Evolutionary conservation across 176 grass and related monocot species (phyloP).

Genomic region (Chloris gayana): DNA sequence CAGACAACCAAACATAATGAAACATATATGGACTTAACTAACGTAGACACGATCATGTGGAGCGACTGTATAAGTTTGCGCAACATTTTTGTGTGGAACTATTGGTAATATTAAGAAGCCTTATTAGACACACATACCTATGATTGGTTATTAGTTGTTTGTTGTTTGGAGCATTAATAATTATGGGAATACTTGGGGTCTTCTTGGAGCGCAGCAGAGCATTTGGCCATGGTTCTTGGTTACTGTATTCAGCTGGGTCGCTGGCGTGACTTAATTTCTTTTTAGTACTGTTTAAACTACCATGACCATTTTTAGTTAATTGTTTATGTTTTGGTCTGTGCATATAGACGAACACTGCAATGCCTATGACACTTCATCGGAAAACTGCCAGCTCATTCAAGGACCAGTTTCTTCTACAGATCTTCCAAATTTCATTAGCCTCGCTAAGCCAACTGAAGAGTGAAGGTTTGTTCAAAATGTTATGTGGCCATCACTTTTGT

Average conservation of each 20-base stretch:
- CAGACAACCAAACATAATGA: too few relatives aligned
- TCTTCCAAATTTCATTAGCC: conserved; percentile 97
- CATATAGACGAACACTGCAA: conserved; percentile 61
- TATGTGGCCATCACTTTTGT: conserved; percentile 27
- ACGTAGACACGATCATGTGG: too few relatives aligned
- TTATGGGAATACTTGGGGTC: too few relatives aligned
- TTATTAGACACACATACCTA: too few relatives aligned
- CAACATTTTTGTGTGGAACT: too few relatives aligned
- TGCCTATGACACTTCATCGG: conserved; percentile 72
- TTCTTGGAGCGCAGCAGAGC: too few relatives aligned
- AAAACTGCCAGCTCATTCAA: conserved; percentile 84
- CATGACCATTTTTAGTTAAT: not conserved
- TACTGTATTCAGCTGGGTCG: not conserved
- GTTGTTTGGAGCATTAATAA: too few relatives aligned
- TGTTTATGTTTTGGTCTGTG: conserved; percentile 38
- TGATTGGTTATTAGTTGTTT: too few relatives aligned
- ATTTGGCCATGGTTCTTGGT: too few relatives aligned
- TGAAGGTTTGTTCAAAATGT: conserved; percentile 74
- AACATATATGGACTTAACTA: too few relatives aligned
- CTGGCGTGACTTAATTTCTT: conserved; percentile 18
- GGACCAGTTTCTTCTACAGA: conserved; percentile 94
- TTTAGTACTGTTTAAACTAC: conserved; percentile 15
- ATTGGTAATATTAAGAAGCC: too few relatives aligned
- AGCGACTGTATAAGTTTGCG: too few relatives aligned
- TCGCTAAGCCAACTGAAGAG: conserved; percentile 89